Evolutionary conservation across 2,329 filamentous ascomycete species (phyloP).

Genomic region (Fusarium ambrosium): DNA sequence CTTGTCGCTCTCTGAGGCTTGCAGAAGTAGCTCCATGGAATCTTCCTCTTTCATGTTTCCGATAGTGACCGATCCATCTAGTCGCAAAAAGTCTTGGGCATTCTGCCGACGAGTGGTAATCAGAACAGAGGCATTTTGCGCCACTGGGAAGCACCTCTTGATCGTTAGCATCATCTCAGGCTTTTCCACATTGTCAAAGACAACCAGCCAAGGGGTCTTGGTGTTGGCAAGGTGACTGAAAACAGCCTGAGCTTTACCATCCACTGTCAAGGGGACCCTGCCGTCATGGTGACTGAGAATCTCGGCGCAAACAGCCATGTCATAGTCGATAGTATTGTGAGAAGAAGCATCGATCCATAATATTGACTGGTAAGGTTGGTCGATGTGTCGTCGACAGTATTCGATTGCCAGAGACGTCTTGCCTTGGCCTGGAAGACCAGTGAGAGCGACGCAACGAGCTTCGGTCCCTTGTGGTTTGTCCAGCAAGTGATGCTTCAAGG

Average conservation of each 20-base stretch:
- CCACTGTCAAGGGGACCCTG: background rate
- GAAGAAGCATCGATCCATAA: background rate
- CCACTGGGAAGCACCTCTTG: background rate
- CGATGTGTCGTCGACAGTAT: background rate
- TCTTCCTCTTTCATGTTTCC: background rate
- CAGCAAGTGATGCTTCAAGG: background rate
- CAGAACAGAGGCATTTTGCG: background rate
- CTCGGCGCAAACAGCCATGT: background rate
- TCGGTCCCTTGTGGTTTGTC: background rate
- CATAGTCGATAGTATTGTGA: background rate
- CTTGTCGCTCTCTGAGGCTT: background rate
- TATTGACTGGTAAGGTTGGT: background rate
- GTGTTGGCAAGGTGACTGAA: background rate
- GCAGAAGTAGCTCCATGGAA: background rate
- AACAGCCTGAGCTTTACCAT: background rate
- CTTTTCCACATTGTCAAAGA: background rate
- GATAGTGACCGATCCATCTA: background rate
- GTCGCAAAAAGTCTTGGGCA: background rate
- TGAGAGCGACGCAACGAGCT: background rate
- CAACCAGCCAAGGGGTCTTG: background rate
- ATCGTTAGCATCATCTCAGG: background rate
- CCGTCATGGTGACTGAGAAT: background rate
- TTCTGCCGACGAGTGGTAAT: background rate
- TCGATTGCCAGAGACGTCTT: background rate
- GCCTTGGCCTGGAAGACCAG: background rate